Base-by-base conservation (phyloP, 2,329 filamentous ascomycete species). In the Penicillium expansum region DNA sequence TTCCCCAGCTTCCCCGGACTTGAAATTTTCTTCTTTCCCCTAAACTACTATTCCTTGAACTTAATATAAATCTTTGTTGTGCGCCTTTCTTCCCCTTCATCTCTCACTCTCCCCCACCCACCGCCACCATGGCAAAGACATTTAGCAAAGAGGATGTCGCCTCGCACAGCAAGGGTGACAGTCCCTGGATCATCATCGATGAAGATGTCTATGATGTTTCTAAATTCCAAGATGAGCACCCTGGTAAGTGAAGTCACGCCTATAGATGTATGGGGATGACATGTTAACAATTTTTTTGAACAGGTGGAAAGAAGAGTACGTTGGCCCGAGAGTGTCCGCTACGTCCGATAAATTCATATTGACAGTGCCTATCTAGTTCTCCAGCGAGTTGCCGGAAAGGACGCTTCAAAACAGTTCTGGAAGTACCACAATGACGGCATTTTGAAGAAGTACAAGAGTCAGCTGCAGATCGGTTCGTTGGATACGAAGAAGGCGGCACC, bases 191-290 rank as follows among this genome's bases (percentile, higher is more conserved):
- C 70, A 85, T 95, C 63, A 86, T 97, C 65, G 93, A 97, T 66
- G 89, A 92, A 69, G 93, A 97, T 76, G 93, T 97, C 65, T 97
- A 96, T 76, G 93, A 99, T 72, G 74, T 97, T 68, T 96, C 92
- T 67, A 92, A 87, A 71, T 93, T 93, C 74, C 88, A 91, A 74
- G 87, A 92, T 59, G 89, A 92, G 64, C 90, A 93, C 74, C 90
- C 90, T 67, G 77, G 76, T 77, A 68, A 55, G 72, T 66, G 6
- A 32, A 38, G 35, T 14, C 41, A 29, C 29, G 6, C 18, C 42
- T 32, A 7, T 9, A 20, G 9, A 18, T 49, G 48, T 22, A 41
- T 37, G 18, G 4, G 35, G 27, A 33, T 53, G 49, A 33, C 54
- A 48, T 41, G 54, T n/a, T 47, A 49, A 58, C 33, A 16, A 18